Evolutionary conservation across 169 alveolate species (phyloP), one percentile per base, ranked within the genome.

Genomic region (Eimeria maxima): DNA sequence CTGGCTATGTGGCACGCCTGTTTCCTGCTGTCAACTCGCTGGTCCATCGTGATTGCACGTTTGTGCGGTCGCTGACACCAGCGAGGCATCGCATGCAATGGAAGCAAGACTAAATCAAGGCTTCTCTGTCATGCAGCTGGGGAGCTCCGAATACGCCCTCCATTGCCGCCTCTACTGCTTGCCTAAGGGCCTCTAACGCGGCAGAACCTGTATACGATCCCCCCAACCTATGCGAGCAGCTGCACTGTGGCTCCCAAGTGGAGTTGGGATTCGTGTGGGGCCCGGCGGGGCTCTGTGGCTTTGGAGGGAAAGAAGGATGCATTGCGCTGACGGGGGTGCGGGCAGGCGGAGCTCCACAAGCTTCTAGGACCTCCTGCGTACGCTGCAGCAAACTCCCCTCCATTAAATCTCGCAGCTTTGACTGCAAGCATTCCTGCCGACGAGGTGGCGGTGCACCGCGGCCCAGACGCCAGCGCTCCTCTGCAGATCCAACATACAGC

Each of bases 371-470:
- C 69, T 47, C 69, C 20, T 84, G 57, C 20, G 92, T 55, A 38
- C 42, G 74, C 60, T n/a, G 74, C 50, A 50, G 53, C 57, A 84
- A 29, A 3, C 78, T 47, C 20, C 92, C 63, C 6, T 33, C 60
- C 50, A 84, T 18, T 13, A 84, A 10, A 6, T 44, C 24, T 38
- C 57, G 76, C 57, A 84, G 53, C 16, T 84, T 24, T 11, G 76
- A 53, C 33, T 78, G 92, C 92, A 84, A 33, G 18, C 76, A 84
- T 6, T 84, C 78, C 92, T 57, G 63, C 16, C 67, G 67, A n/a
- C 78, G 53, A 13, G 55, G 44, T 47, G 67, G 50, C 50, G 53
- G 55, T n/a, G 92, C 78, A 57, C 92, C 24, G 29, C 71, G 78
- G 27, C 92, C 78, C 33, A 18, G 60, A 18, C 42, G 74, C 74